Conservation (phyloP, 2,329 filamentous ascomycete species). For the Colletotrichum limetticola region DNA sequence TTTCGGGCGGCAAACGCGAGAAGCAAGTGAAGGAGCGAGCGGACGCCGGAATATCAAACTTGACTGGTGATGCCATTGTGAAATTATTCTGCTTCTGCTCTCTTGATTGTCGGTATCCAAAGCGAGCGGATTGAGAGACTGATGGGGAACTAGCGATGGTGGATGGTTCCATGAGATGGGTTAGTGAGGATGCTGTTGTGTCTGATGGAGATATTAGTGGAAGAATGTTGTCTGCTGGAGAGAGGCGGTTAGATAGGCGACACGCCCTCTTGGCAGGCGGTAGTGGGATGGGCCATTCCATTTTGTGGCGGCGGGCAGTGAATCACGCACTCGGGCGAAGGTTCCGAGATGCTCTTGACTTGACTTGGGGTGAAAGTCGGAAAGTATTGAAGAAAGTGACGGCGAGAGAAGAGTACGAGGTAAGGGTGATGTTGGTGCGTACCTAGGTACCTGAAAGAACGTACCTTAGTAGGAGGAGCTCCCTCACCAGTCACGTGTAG, state of each 20-base stretch:
- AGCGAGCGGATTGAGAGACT: neutral
- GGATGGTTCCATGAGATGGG: neutral
- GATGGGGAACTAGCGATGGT: neutral
- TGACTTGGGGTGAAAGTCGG: neutral
- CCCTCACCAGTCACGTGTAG: no score
- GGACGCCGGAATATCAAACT: slow-evolving; percentile 45
- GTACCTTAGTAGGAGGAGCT: no score
- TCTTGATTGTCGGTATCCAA: neutral
- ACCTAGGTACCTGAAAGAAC: no score
- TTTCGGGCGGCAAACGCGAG: slow-evolving; percentile 45
- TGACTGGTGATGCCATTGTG: slow-evolving; percentile 36
- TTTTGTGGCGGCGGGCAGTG: no score
- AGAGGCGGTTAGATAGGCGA: neutral
- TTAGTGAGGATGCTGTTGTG: neutral
- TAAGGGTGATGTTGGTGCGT: no score
- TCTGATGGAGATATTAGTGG: neutral
- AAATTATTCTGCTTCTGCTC: neutral
- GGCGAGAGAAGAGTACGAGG: neutral
- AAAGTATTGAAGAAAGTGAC: neutral
- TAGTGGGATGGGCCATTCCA: neutral
- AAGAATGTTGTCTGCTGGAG: neutral
- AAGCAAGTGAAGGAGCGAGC: slow-evolving; percentile 47
- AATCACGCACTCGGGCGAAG: neutral
- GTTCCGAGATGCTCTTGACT: neutral
- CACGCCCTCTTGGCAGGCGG: neutral